Evolutionary conservation across 192 early-diverging fungal genomes (phyloP), one percentile per base, ranked within the genome.

Genomic region (Umbelopsis sp.): DNA sequence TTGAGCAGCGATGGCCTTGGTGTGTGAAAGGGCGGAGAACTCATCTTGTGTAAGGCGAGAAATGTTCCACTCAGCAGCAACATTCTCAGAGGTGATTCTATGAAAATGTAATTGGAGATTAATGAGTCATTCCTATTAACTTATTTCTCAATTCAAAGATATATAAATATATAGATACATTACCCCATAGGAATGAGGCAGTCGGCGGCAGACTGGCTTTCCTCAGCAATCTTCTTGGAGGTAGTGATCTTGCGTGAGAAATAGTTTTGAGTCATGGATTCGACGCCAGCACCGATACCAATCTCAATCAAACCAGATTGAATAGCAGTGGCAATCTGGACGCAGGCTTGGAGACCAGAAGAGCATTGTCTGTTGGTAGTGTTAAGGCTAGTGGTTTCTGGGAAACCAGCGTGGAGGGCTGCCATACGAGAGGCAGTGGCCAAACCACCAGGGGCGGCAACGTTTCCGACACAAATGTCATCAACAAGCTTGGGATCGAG

Each of bases 341-440:
- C 93, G 56, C 92, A 91, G 20, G 97, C 94, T 66, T 96, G 93
- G 31, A 98, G 89, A 66, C 97, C 95, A 65, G 89, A 92, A 50
- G 95, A 95, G 87, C 95, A 98, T 78, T 97, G 95, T 26, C 95
- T 86, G 89, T 98, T 98, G 77, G 95, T 89, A 24, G 93, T 94
- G 69, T 84, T 90, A 41, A 95, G 84, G 59, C 93, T 82, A 24
- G 92, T 90, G 6, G 88, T 86, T 52, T 94, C 87, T 10, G 97
- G 94, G 85, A 95, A 95, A 67, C 93, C 95, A 38, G 95, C 97
- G 75, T 93, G 89, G 53, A 98, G 88, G 70, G 91, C 88, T 31
- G 97, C 95, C 87, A 96, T 95, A 45, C 97, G 90, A 25, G 95
- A 93, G 50, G 87, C 90, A 66, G 90, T 95, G 72, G 95, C 94